These are phyloP conservation scores for Dothistroma septosporum DNA, from an alignment of 2,329 filamentous ascomycete species.

Conservation along the genomic window DNA sequence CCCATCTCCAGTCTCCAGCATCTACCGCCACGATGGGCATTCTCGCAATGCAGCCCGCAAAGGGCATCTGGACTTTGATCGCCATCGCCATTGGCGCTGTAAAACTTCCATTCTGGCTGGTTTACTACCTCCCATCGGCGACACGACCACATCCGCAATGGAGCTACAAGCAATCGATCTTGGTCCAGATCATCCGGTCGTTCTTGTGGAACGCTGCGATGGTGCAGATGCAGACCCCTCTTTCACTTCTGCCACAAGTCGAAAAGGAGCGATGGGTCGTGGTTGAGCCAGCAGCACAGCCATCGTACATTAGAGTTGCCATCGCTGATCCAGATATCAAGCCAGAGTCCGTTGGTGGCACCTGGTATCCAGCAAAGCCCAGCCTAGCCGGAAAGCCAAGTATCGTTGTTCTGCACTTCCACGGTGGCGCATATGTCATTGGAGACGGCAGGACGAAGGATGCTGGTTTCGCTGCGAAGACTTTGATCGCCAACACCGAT, in stretches of 20 bases:
- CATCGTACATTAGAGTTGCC: conserved; percentile 16
- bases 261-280: conserved; percentile 40
- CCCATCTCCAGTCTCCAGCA: not conserved
- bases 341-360: conserved; percentile 39
- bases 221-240: conserved; percentile 30
- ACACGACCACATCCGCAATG: conserved; percentile 40
- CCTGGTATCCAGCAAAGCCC: conserved; percentile 39
- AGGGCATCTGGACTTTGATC: conserved; percentile 37
- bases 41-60: conserved; percentile 38
- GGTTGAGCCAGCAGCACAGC: conserved; percentile 16
- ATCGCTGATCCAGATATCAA: conserved; percentile 34
- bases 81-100: conserved; percentile 35
- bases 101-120: conserved; percentile 39
- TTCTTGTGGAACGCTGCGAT: conserved; percentile 34
- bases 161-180: conserved; percentile 39
- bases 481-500: conserved; percentile 35
- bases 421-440: conserved; percentile 48
- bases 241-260: conserved; percentile 34
- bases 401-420: conserved; percentile 45
- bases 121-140: conserved; percentile 36
- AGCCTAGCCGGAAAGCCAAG: conserved; percentile 13
- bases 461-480: conserved; percentile 34
- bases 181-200: conserved; percentile 33
- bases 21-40: conserved; percentile 14
- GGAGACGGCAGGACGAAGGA: conserved; percentile 41